Conservation (phyloP, 306 rosid species). For the Sechiopsis laciniata region DNA sequence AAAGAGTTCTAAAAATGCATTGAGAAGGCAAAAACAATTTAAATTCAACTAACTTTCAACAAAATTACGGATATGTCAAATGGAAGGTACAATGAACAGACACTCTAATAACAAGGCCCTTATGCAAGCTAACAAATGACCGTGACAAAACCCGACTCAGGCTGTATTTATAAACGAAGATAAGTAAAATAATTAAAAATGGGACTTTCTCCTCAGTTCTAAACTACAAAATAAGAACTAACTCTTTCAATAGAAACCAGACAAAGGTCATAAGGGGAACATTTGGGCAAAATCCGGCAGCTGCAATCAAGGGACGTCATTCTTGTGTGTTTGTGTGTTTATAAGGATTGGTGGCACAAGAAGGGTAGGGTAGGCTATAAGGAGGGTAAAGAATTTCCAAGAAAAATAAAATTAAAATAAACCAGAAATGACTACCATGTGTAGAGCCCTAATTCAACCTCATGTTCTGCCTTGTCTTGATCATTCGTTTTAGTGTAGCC, state of each 20-base stretch:
- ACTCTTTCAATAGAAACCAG: slow-evolving; percentile 35
- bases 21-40: too few relatives aligned
- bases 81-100: slow-evolving; percentile 22
- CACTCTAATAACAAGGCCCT: slow-evolving; percentile 12
- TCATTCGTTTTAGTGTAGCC: slow-evolving; percentile 93
- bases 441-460: slow-evolving; percentile 45
- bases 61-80: slow-evolving; percentile 6
- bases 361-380: slow-evolving; percentile 28
- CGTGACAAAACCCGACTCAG: neutral
- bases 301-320: slow-evolving; percentile 43
- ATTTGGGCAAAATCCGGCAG: slow-evolving; percentile 45
- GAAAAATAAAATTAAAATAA: neutral
- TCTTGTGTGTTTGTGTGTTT: slow-evolving; percentile 28
- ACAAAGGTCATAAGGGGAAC: slow-evolving; percentile 32
- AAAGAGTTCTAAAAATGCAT: too few relatives aligned
- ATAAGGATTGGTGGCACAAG: slow-evolving; percentile 22
- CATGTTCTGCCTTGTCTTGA: slow-evolving; percentile 88
- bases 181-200: neutral
- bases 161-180: slow-evolving; percentile 29
- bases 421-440: neutral
- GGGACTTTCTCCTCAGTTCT: slow-evolving; percentile 31
- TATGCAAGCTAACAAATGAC: slow-evolving; percentile 12
- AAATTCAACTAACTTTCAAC: neutral
- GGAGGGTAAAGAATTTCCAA: neutral
- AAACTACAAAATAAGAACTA: slow-evolving; percentile 41